phyloP scores from a whole-genome alignment of 2,329 filamentous ascomycete genomes.

The Pseudocercospora macadamiae region DNA sequence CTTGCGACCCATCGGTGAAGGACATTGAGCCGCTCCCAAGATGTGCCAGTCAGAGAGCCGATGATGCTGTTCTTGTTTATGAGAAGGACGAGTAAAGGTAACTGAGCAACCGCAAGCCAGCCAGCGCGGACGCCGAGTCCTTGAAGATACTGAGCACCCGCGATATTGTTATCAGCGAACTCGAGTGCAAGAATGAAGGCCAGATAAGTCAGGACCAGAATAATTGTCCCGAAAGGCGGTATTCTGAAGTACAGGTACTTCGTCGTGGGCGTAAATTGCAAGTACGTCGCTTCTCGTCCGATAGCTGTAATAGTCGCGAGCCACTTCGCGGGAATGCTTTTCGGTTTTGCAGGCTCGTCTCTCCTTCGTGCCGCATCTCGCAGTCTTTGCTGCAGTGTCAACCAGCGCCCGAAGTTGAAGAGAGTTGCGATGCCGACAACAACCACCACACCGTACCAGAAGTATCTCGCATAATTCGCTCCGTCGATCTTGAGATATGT shows the following conservation, averaged over 20 bases:
- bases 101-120: slow-evolving; percentile 42
- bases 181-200: slow-evolving; percentile 35
- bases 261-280: slow-evolving; percentile 35
- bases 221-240: slow-evolving; percentile 31
- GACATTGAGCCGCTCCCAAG: slow-evolving; percentile 41
- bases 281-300: slow-evolving; percentile 40
- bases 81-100: slow-evolving; percentile 44
- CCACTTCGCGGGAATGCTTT: slow-evolving; percentile 31
- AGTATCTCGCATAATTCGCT: slow-evolving; percentile 42
- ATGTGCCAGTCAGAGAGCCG: slow-evolving; percentile 34
- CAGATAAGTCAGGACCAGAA: slow-evolving; percentile 30
- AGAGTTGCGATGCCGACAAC: slow-evolving; percentile 39
- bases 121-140: slow-evolving; percentile 40
- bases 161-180: slow-evolving; percentile 30
- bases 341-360: slow-evolving; percentile 37
- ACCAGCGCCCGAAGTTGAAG: slow-evolving; percentile 35
- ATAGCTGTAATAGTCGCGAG: slow-evolving; percentile 40
- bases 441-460: slow-evolving; percentile 45
- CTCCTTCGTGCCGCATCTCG: slow-evolving; percentile 39
- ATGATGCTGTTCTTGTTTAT: slow-evolving; percentile 45
- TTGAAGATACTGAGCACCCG: slow-evolving; percentile 32
- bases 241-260: slow-evolving; percentile 27
- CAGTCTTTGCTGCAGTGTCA: slow-evolving; percentile 38
- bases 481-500: slow-evolving; percentile 39
- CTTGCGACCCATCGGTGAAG: slow-evolving; percentile 43